Conservation (phyloP, 257 asterid species). For the Solanum stenotomum region DNA sequence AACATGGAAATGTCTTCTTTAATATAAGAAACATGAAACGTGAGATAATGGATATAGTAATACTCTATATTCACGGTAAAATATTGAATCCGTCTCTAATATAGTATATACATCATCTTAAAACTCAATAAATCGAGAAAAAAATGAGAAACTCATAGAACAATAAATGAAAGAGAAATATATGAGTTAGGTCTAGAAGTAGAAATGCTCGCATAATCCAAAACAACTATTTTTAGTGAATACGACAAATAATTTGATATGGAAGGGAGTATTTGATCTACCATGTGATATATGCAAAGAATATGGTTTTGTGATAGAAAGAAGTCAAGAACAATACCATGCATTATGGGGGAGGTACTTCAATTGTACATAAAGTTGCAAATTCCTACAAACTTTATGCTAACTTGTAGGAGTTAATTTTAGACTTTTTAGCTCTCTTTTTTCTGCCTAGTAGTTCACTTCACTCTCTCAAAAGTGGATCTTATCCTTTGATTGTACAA, state of each 20-base stretch:
- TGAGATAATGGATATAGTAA: neutral
- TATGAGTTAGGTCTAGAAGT: neutral
- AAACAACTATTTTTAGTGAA: neutral
- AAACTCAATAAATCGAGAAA: neutral
- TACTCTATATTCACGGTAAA: neutral
- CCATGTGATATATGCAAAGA: neutral
- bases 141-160: too few species aligned
- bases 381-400: neutral
- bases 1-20: neutral
- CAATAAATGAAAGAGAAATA: neutral
- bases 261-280: neutral
- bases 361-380: slow-evolving; percentile 6
- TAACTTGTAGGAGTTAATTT: neutral
- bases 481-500: slow-evolving; percentile 15
- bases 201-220: neutral
- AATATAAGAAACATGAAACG: neutral
- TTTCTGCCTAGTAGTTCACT: neutral
- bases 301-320: neutral
- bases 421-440: neutral
- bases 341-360: neutral
- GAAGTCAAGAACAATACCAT: neutral
- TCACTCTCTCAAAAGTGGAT: neutral
- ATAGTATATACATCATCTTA: neutral
- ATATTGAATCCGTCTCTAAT: neutral
- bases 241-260: neutral